Base-by-base conservation (phyloP, 805 yeast species). In the Scheffersomyces stipitis region DNA sequence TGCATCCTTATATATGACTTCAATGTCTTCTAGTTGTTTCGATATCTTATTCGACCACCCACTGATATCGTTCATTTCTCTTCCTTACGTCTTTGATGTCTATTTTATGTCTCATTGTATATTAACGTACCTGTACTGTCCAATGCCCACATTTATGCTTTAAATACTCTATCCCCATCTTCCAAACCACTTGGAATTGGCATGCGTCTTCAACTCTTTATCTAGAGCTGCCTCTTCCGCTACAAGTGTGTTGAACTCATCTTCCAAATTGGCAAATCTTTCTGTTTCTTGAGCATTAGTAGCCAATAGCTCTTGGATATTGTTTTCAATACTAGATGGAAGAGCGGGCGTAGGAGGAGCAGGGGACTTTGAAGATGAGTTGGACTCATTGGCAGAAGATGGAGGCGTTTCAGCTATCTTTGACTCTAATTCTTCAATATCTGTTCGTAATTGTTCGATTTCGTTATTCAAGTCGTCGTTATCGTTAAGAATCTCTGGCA, bases 401-500 rank as follows among this genome's bases (percentile, higher is more conserved):
- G 31, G 14, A 3, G 45, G 37, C 6, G 46, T 41, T 15, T 46
- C 51, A 16, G 39, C 48, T 8, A 58, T 41, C 40, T 77, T 67
- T 28, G 62, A 48, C 30, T 69, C 69, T 30, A 83, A 61, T 8
- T 72, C 78, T 2, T 57, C 62, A 6, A 66, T 54, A 24, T 61
- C 61, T 2, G 31, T 22, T 30, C 53, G 51, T 37, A 66, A 49
- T 15, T 44, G 42, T 1, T 48, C 52, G 27, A 82, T 74, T 36
- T 70, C 75, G 1, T 58, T 54, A 18, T 64, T 56, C 33, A 89
- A 62, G 30, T 81, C 86, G 17, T 66, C 73, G 42, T 86, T 86
- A 27, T 87, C 95, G 49, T 86, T 91, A 33, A 75, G 69, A 17
- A 91, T 58, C 23, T 83, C 82, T 2, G 95, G 96, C 17, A 85